Evolutionary conservation across 1,284 basidiomycete genomes (phyloP), one percentile per base, ranked within the genome.

Genomic region (Prillingera fragicola): DNA sequence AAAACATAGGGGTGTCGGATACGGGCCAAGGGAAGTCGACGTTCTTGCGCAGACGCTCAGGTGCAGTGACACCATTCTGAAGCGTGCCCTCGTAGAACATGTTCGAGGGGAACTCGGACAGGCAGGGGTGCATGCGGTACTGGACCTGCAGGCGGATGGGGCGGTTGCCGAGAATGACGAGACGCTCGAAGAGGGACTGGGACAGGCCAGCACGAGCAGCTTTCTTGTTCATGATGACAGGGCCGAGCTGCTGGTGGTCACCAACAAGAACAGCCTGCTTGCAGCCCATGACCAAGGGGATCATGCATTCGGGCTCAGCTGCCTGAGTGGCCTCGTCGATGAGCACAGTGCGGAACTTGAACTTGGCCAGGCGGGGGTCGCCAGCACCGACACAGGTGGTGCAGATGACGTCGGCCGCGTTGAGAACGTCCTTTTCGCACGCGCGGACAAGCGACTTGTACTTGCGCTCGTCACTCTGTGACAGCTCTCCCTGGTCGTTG

Each of bases 181-280:
- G 82, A 28, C 95, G 85, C 70, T 99, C 95, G 63, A 99, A 98
- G 19, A 99, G 82, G 1, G 92, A 97, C 67, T 97, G 92, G 0
- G 91, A 96, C 33, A 98, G 78, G 23, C 95, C 95, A 0, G 95
- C 95, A 13, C 90, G 84, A 0, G 95, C 95, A 1, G 94, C 95
- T 69, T 98, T 97, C 80, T 97, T 98, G 81, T 97, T 98, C 95
- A 98, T 98, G 69, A 99, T 97, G 58, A 97, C 95, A 8, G 95
- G 95, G 1, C 95, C 95, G 37, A 98, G 83, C 78, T 99, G 95
- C 74, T 85, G 86, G 71, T 97, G 92, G 73, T 97, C 92, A 40
- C 95, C 95, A 39, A 99, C 95, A 38, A 99, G 82, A 22, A 99
- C 92, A 42, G 92, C 90, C 66, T 99, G 95, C 73, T 97, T 98